Evolutionary conservation across 108 stramenopile species (phyloP).

Genomic region (Cyclotella kingstonii): DNA sequence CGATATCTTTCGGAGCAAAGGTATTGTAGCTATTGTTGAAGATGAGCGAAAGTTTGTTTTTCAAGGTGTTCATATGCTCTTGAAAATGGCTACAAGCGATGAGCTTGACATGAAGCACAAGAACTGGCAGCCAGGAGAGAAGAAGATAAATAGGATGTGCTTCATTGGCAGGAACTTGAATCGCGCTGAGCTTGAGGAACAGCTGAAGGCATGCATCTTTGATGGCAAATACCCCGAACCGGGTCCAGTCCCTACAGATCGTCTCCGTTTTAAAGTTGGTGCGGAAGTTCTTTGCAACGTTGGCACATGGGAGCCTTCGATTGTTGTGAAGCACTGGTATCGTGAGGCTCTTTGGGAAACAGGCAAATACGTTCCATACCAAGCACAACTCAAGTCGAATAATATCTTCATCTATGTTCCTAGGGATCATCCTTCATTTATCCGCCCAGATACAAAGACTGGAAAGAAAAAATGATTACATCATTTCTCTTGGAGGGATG

Average conservation of each 20-base stretch:
- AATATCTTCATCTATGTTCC: too few relatives aligned
- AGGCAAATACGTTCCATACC: too few relatives aligned
- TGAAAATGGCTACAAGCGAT: slow-evolving; percentile 59
- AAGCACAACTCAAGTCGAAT: too few relatives aligned
- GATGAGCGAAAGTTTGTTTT: slow-evolving; percentile 88
- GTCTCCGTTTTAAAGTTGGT: slow-evolving; percentile 74
- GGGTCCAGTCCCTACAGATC: too few relatives aligned
- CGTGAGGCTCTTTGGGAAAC: too few relatives aligned
- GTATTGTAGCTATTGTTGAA: slow-evolving; percentile 86
- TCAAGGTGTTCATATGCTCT: slow-evolving; percentile 93
- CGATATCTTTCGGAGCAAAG: slow-evolving; percentile 94
- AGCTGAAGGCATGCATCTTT: slow-evolving; percentile 71
- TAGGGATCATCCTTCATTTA: too few relatives aligned
- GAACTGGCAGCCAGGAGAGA: slow-evolving; percentile 49
- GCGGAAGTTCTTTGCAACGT: slow-evolving; percentile 60
- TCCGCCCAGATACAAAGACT: too few relatives aligned
- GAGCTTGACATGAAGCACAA: slow-evolving; percentile 32
- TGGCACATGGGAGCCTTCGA: slow-evolving; percentile 45
- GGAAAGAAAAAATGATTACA: too few relatives aligned
- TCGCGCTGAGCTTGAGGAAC: slow-evolving; percentile 47
- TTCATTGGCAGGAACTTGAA: slow-evolving; percentile 91
- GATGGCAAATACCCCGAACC: too few relatives aligned
- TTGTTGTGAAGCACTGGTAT: too few relatives aligned
- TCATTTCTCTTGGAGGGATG: too few relatives aligned
- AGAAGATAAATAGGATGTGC: slow-evolving; percentile 75